Evolutionary conservation across 192 early-diverging fungal species (phyloP).

Genomic region (Funneliformis mosseae): DNA sequence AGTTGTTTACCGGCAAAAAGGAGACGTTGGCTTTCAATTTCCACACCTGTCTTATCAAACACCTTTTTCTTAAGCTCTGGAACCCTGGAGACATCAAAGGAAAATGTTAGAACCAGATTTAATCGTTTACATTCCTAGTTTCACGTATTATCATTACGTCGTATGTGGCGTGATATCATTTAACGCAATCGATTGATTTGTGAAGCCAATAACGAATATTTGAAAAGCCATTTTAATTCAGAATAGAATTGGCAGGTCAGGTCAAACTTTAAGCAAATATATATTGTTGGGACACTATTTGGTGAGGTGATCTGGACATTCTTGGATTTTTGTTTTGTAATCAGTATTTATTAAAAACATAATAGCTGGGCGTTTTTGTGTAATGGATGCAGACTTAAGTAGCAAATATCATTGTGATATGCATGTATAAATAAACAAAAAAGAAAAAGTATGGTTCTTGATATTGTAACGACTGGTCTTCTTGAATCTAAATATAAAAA

Average conservation of each 20-base stretch:
- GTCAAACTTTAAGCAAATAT: background rate
- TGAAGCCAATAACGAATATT: background rate
- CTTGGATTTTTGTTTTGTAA: constrained; percentile 13
- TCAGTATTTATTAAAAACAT: too few relatives aligned
- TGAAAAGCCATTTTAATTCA: constrained; percentile 22
- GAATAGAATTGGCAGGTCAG: background rate
- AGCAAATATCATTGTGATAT: too few relatives aligned
- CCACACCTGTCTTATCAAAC: background rate
- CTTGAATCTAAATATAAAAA: too few relatives aligned
- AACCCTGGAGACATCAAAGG: constrained; percentile 4
- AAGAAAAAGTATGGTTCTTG: too few relatives aligned
- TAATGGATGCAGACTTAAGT: too few relatives aligned
- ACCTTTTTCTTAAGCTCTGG: constrained; percentile 9
- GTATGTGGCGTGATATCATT: constrained; percentile 1
- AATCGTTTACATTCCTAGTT: background rate
- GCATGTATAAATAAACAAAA: too few relatives aligned
- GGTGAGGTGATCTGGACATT: background rate
- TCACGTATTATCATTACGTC: constrained; percentile 7
- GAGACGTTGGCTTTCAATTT: background rate
- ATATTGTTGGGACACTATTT: background rate
- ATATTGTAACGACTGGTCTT: too few relatives aligned
- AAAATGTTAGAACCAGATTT: constrained; percentile 4
- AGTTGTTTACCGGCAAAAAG: constrained; percentile 16
- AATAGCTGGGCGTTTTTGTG: too few relatives aligned
- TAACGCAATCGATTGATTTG: background rate